Base-by-base conservation (phyloP, 1,139 yeast species). In the Geotrichum cucujoidarum region DNA sequence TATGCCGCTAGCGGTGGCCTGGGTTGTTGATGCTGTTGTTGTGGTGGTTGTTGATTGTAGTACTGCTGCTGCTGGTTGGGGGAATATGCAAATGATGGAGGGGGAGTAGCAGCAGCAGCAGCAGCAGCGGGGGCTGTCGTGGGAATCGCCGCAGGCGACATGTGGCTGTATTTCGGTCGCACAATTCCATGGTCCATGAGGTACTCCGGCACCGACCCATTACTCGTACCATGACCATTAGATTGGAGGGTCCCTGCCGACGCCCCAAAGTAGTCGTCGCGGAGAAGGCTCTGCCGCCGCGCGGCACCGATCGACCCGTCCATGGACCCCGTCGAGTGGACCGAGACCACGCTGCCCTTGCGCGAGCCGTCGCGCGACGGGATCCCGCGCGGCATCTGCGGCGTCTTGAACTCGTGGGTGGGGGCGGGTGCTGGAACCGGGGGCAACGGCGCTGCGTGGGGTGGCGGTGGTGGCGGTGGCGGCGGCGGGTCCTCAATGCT, bases 161-260 rank as follows among this genome's bases (percentile, higher is more conserved):
- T 24, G 31, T 46, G 42, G 25, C 49, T 46, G 24, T 40, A 40
- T 7, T 42, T 20, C 8, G 49, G 45, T 13, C 40, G 37, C 11
- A 46, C 45, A 7, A 46, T 36, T 16, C 49, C 49, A 14, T 41
- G 35, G 14, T 39, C 44, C 11, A 46, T 10, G 13, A 40, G 34
- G n/a, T 25, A 41, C n/a, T n/a, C n/a, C n/a, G n/a, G n/a, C n/a
- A n/a, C n/a, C n/a, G n/a, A n/a, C n/a, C n/a, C n/a, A n/a, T n/a
- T n/a, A n/a, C n/a, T n/a, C n/a, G n/a, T n/a, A n/a, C n/a, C n/a
- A n/a, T n/a, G n/a, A n/a, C n/a, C n/a, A n/a, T n/a, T n/a, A n/a
- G 29, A 21, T 14, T 35, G 38, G 13, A 27, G 7, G 22, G 18
- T 34, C 3, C 14, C n/a, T 11, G 40, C 13, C 10, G 6, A 10